These are phyloP conservation scores for Iris macrosiphon DNA, from an alignment of 106 monocot genomes.

Conservation along the genomic window DNA sequence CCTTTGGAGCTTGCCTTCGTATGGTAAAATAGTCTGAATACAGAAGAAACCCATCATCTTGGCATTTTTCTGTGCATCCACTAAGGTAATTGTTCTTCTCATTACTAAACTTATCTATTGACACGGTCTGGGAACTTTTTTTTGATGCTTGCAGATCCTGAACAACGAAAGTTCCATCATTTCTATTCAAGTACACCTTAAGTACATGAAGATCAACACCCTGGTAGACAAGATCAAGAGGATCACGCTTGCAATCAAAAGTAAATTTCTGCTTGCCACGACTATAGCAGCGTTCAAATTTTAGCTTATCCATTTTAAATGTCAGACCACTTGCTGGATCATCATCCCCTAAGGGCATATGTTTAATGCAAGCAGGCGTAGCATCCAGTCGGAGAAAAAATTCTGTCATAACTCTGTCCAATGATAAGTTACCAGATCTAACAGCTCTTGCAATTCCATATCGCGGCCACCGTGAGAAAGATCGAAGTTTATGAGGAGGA, in stretches of 20 bases:
- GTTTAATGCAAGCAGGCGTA: constrained; percentile 61
- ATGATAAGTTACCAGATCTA: constrained; percentile 89
- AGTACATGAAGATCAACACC: constrained; percentile 76
- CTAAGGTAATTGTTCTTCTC: constrained; percentile 22
- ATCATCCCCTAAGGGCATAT: constrained; percentile 79
- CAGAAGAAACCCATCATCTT: constrained; percentile 82
- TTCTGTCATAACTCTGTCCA: constrained; percentile 97
- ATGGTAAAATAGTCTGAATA: constrained; percentile 92
- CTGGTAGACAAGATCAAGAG: constrained; percentile 97
- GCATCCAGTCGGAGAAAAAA: constrained; percentile 80
- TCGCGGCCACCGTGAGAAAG: constrained; percentile 97
- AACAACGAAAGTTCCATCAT: constrained; percentile 16
- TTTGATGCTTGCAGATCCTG: constrained; percentile 34
- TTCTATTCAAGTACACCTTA: constrained; percentile 58
- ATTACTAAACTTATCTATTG: constrained; percentile 25
- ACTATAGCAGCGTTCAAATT: constrained; percentile 82
- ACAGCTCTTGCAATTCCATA: constrained; percentile 77
- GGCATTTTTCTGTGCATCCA: constrained; percentile 39
- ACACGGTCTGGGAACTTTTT: constrained; percentile 14
- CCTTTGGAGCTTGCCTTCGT: constrained; percentile 87
- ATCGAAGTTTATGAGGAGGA: constrained; percentile 93
- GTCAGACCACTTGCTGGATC: constrained; percentile 85
- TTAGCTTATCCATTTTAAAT: constrained; percentile 59
- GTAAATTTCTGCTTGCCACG: constrained; percentile 87
- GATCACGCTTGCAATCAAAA: constrained; percentile 84